These are phyloP conservation scores for Astrothelium subdiscretum DNA, from an alignment of 495 filamentous ascomycete species.

Conservation along the genomic window DNA sequence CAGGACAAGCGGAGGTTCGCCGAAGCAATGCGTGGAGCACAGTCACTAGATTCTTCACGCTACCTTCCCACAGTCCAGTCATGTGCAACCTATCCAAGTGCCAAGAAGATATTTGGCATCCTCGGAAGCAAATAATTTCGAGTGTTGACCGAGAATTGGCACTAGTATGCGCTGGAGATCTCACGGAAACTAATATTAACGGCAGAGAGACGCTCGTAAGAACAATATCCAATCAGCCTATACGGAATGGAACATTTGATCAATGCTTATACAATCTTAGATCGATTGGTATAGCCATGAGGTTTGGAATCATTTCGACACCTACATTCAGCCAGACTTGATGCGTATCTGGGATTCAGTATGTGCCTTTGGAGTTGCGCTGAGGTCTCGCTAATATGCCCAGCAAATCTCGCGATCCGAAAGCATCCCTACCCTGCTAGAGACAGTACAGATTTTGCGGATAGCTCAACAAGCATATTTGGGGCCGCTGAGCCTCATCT, in stretches of 20 bases:
- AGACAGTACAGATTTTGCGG: not conserved
- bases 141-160: slow-evolving; percentile 74
- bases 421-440: not conserved
- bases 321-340: not conserved
- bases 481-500: not conserved
- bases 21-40: slow-evolving; percentile 25
- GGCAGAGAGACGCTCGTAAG: not conserved
- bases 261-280: not conserved
- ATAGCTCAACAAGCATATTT: not conserved
- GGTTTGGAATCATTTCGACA: not conserved
- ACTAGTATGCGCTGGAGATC: slow-evolving; percentile 13
- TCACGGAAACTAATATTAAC: not conserved
- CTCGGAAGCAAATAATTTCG: slow-evolving; percentile 21
- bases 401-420: not conserved
- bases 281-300: not conserved
- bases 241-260: not conserved
- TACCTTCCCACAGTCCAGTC: not conserved
- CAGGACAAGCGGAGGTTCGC: slow-evolving; percentile 15
- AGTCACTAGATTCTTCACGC: slow-evolving; percentile 23
- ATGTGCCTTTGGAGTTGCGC: not conserved
- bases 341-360: not conserved
- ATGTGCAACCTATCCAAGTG: not conserved
- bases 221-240: slow-evolving; percentile 1
- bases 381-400: not conserved
- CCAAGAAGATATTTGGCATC: slow-evolving; percentile 1